These are phyloP conservation scores for Agaricus subrufescens DNA, from an alignment of 768 basidiomycete species.

Conservation along the genomic window DNA sequence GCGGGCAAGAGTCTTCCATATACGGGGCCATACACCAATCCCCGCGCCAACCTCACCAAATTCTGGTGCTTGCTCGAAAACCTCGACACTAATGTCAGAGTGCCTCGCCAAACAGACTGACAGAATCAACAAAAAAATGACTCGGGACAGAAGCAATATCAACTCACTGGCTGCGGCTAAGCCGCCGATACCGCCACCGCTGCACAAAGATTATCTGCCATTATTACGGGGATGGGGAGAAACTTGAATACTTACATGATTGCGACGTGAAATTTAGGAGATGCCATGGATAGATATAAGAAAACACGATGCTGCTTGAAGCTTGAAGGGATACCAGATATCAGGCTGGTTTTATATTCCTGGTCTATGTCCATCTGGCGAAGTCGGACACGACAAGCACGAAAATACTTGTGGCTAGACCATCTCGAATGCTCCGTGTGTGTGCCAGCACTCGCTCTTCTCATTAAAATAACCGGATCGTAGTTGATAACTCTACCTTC, in stretches of 20 bases:
- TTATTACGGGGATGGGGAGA: not conserved
- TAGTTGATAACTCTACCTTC: no score
- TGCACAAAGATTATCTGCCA: conserved; percentile 6
- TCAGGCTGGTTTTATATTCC: no score
- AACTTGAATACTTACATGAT: conserved; percentile 11
- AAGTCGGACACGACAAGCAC: no score
- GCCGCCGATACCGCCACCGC: conserved; percentile 31
- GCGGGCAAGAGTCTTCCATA: conserved; percentile 35
- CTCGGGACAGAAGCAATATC: conserved; percentile 4
- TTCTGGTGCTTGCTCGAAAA: no score
- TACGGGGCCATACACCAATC: conserved; percentile 13
- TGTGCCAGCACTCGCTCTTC: no score
- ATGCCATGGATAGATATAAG: not conserved
- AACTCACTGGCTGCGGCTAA: conserved; percentile 20
- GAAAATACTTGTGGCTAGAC: no score
- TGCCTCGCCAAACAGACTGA: conserved; percentile 16
- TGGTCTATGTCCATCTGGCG: no score
- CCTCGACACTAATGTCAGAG: no score
- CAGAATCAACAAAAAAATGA: not conserved
- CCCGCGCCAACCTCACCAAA: no score
- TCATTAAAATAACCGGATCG: no score
- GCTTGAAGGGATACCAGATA: no score
- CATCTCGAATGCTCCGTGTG: no score
- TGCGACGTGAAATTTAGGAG: conserved; percentile 14
- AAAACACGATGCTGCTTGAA: not conserved